Base-by-base conservation (phyloP, 805 yeast genomes). In the Lipomyces kockii region DNA sequence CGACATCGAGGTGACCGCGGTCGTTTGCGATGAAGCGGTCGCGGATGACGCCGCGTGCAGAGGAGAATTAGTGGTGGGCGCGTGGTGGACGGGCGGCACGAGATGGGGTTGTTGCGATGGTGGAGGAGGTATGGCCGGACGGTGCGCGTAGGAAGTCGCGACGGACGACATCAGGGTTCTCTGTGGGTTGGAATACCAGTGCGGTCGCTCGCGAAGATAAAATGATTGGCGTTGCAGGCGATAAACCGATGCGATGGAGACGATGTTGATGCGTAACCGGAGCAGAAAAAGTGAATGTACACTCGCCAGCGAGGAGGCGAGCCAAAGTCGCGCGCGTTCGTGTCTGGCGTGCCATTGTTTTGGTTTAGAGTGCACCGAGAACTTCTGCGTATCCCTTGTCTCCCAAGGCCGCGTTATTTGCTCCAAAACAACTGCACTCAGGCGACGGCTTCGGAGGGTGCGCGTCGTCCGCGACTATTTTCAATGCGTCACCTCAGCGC, bases 11-110 rank as follows among this genome's bases (percentile, higher is more conserved):
- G 60, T 12, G 20, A 35, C 25, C 32, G 14, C 22, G 14, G 58
- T 34, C n/a, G 60, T 25, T 34, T 54, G 61, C 43, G 57, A 59
- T 56, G 61, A 46, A 61, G 55, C 57, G 34, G 55, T 57, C 7
- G 34, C 14, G n/a, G 55, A 52, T 52, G 55, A 22, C 12, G 55
- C 25, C 49, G 49, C 49, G 20, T 43, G 49, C 49, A 43, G 34
- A 52, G 27, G 34, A 52, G 55, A 52, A 11, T 12, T 17, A 14
- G 55, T 12, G 34, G 55, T 25, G 34, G 55, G 11, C 55, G 29
- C n/a, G 32, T 25, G n/a, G 34, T 25, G 55, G n/a, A 29, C 34
- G 3, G 34, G 29, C 55, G 55, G 34, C 25, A 29, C 34, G 34
- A 25, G 55, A 11, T 25, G 34, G 34, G 29, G 32, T 25, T 52